phyloP scores from a whole-genome alignment of 176 grass and related monocot species.

The Oryza glaberrima region DNA sequence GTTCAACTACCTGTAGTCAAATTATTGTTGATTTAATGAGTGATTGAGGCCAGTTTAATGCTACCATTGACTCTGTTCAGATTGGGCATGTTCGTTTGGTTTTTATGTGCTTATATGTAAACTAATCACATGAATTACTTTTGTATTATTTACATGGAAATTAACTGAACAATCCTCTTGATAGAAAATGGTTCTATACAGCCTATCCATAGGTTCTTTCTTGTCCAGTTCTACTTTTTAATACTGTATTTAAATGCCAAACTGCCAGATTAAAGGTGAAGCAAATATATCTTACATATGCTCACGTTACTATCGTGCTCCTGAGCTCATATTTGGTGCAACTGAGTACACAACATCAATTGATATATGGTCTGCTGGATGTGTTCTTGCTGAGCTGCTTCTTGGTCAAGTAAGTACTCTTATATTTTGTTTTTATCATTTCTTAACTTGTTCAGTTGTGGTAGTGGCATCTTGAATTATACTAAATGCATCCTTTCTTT shows the following conservation, averaged over 20 bases:
- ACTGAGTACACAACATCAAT: conserved; percentile 87
- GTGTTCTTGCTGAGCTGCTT: conserved; percentile 85
- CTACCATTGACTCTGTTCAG: not conserved
- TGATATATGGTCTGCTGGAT: conserved; percentile 95
- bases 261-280: conserved; percentile 72
- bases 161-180: not conserved
- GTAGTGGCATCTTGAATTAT: not conserved
- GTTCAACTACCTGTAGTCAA: not conserved
- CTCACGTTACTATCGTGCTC: conserved; percentile 88
- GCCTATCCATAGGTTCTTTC: not conserved
- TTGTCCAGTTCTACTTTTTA: not conserved
- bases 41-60: not conserved
- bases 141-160: not conserved
- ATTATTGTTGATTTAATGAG: not conserved
- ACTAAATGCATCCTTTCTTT: not conserved
- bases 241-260: not conserved
- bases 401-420: conserved; percentile 63
- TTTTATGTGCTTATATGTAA: not conserved
- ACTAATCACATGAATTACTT: not conserved
- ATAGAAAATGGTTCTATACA: not conserved
- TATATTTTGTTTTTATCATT: not conserved
- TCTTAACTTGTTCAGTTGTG: not conserved
- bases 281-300: conserved; percentile 94
- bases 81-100: conserved; percentile 2
- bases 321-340: conserved; percentile 92